These are phyloP conservation scores for Lactuca sativa DNA, from an alignment of 129 eudicot genomes.

Conservation along the genomic window DNA sequence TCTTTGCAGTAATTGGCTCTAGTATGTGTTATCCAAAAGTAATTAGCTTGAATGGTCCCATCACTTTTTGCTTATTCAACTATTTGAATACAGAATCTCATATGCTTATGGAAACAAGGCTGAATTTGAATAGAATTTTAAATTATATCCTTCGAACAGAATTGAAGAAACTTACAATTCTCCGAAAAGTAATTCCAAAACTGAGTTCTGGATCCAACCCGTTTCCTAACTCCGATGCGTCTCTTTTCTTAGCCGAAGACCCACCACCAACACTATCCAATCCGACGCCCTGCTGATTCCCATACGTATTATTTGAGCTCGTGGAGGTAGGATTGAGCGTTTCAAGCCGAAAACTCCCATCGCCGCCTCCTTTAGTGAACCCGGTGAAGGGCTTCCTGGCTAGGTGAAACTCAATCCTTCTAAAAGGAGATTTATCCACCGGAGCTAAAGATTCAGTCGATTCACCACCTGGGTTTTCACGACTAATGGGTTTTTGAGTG, in stretches of 20 bases:
- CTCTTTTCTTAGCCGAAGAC: slow-evolving; percentile 37
- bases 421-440: slow-evolving; percentile 37
- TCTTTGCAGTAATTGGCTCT: neutral
- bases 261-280: slow-evolving; percentile 24
- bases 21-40: neutral
- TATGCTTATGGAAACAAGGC: neutral
- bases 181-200: slow-evolving; percentile 54
- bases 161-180: slow-evolving; percentile 57
- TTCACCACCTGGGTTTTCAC: slow-evolving; percentile 9
- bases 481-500: slow-evolving; percentile 3
- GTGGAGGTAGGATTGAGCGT: slow-evolving; percentile 48
- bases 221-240: slow-evolving; percentile 40
- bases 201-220: slow-evolving; percentile 73
- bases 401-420: slow-evolving; percentile 66
- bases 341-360: slow-evolving; percentile 58
- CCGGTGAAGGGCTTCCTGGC: slow-evolving; percentile 58
- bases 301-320: slow-evolving; percentile 16
- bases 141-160: neutral
- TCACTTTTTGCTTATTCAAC: neutral
- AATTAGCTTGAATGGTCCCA: neutral
- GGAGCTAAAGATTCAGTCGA: slow-evolving; percentile 22
- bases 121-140: neutral
- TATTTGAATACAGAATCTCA: neutral
- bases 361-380: slow-evolving; percentile 30
- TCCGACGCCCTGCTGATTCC: slow-evolving; percentile 7